A percentile compares a stretch with the other conserved stretches of the same genome.
Conservation (phyloP, 495 filamentous ascomycete genomes). For the Bombardia bombarda region DNA sequence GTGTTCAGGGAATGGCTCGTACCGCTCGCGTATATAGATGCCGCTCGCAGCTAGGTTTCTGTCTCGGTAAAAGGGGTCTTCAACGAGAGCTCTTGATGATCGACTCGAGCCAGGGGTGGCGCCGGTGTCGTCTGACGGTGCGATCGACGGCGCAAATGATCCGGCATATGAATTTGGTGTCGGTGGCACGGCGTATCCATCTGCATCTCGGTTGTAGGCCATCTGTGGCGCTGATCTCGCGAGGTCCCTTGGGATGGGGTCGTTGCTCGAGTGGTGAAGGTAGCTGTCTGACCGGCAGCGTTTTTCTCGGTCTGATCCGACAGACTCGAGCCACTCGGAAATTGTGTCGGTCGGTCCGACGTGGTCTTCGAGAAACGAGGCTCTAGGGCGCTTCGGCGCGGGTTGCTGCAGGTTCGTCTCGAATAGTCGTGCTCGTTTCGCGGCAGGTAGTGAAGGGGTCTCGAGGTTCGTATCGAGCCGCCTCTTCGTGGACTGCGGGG, state of each 20-base stretch:
- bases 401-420: too few species aligned
- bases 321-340: slow-evolving; percentile 25
- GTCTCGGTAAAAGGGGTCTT: neutral
- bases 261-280: slow-evolving; percentile 15
- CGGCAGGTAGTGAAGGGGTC: too few species aligned
- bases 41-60: neutral
- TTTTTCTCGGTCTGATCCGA: slow-evolving; percentile 18
- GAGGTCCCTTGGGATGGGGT: slow-evolving; percentile 18
- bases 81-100: too few species aligned
- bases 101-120: neutral
- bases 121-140: slow-evolving; percentile 2
- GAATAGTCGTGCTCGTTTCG: too few species aligned
- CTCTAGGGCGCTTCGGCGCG: too few species aligned
- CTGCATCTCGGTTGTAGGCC: slow-evolving; percentile 17
- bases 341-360: too few species aligned
- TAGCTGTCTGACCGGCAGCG: neutral
- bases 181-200: slow-evolving; percentile 18
- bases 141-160: slow-evolving; percentile 11
- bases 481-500: too few species aligned
- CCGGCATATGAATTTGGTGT: slow-evolving; percentile 16
- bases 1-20: neutral
- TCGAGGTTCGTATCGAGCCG: too few species aligned
- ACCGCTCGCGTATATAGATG: neutral
- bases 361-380: too few species aligned
- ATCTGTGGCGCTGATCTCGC: slow-evolving; percentile 21